Evolutionary conservation across 768 basidiomycete genomes (phyloP).

Genomic region (Trametes cinnabarina): DNA sequence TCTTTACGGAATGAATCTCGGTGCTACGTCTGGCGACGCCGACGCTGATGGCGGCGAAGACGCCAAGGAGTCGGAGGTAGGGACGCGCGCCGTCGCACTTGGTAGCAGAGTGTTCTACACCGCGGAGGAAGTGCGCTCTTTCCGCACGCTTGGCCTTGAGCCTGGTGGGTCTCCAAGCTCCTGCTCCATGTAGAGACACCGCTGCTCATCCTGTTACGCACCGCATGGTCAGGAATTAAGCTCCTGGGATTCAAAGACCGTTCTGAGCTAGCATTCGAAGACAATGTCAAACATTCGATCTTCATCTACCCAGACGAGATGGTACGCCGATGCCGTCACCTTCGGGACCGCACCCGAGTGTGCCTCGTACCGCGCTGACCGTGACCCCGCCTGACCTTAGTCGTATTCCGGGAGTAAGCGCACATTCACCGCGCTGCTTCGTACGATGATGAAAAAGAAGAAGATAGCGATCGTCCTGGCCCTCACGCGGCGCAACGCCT

Average conservation of each 20-base stretch:
- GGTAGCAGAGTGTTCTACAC: conserved; percentile 73
- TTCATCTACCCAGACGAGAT: conserved; percentile 93
- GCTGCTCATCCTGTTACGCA: not conserved
- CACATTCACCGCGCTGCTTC: conserved; percentile 84
- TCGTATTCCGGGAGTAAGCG: conserved; percentile 87
- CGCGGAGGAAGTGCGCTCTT: conserved; percentile 75
- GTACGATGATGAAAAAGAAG: conserved; percentile 76
- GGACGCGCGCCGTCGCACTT: conserved; percentile 10
- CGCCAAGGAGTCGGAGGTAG: conserved; percentile 25
- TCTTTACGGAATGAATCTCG: conserved; percentile 42
- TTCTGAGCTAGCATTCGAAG: conserved; percentile 70
- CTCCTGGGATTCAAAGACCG: conserved; percentile 89
- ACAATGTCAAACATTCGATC: conserved; percentile 87
- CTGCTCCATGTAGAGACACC: not conserved
- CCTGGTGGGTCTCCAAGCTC: conserved; percentile 50
- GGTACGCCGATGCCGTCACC: conserved; percentile 41
- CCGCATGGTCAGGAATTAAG: conserved; percentile 60
- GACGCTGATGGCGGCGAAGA: conserved; percentile 39
- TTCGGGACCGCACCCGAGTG: not conserved
- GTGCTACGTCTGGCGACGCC: conserved; percentile 31
- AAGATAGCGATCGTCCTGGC: conserved; percentile 79
- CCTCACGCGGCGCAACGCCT: conserved; percentile 65
- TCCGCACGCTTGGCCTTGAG: conserved; percentile 76
- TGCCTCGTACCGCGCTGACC: not conserved
- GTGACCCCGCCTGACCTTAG: conserved; percentile 35